Base-by-base conservation (phyloP, 192 early-diverging fungal species). In the Oehlia diaphana region DNA sequence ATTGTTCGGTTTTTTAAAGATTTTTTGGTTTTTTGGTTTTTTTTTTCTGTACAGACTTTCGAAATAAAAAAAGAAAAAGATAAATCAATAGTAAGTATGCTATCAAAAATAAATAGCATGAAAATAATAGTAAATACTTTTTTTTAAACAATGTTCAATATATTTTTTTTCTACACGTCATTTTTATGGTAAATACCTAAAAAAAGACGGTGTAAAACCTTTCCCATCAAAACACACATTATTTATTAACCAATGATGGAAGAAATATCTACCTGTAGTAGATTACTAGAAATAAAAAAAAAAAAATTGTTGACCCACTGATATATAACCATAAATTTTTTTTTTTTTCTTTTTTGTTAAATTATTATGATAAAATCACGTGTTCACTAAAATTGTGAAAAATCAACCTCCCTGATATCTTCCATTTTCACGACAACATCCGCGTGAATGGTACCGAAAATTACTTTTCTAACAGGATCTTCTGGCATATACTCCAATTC, bases 401-500 rank as follows among this genome's bases (percentile, higher is more conserved):
- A 78, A 69, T 78, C 77, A 44, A 78, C 50, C 28, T 78, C 77
- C 33, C 66, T 39, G n/a, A 78, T 26, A 49, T 78, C 77, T 44
- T 78, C 77, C n/a, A 78, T 58, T 16, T 63, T 66, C 19, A 78
- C 77, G 10, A 78, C 44, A 6, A 78, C 77, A 31, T 78, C 77
- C 6, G 77, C 77, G 2, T 78, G 77, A 14, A 62, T 19, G 3
- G 49, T 35, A 13, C 77, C 77, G 53, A 47, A 28, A 78, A 78
- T 78, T 2, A 69, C 77, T 23, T 78, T 78, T 35, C 77, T 66
- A 8, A 78, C 77, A 10, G 44, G 65, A 69, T 78, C 77, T 69
- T 69, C 77, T 5, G 77, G 77, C 77, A 78, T 78, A 69, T 78
- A 78, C 23, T 78, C 77, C 37, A 78, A 33, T 69, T 78, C 77